Evolutionary conservation across 2,329 filamentous ascomycete species (phyloP), one percentile per base, ranked within the genome.

Genomic region (Claviceps sp.): DNA sequence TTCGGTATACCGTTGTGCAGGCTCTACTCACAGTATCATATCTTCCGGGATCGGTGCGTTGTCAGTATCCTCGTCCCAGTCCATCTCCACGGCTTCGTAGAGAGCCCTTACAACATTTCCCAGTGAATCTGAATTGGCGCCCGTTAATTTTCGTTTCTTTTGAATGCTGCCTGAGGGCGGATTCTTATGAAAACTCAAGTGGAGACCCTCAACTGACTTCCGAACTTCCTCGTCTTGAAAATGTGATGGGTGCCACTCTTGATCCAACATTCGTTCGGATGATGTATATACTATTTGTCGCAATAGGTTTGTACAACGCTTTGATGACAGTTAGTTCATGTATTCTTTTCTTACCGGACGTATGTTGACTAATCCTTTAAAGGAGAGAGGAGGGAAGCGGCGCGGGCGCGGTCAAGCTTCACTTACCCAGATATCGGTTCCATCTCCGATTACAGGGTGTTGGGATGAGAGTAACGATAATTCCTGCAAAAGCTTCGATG

Each of bases 11-110:
- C 2, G 2, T 38, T 22, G 2, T 13, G 13, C 7, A 39, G 22
- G 17, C 26, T 41, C 47, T 39, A 71, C 76, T 64, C 67, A 82
- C 80, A 70, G 60, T 39, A 77, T 65, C 14, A 70, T 59, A 50
- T 67, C 52, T 45, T 65, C 65, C 30, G 71, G 59, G 39, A 64
- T 55, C 41, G 60, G 63, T 4, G 60, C 55, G 6, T 59, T 7
- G 17, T 59, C 34, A 26, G 14, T 45, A 14, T 45, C 56, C 4
- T 59, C 38, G 16, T 58, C 51, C 8, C 42, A 30, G 38, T 57
- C 46, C 11, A 65, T 58, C 4, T 61, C 57, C 5, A 73, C 57
- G 7, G 65, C 53, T 34, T 62, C 57, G 48, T 63, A 59, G 37
- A 67, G 56, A 4, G 57, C 59, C 17, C 56, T 55, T 5, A 54